Evolutionary conservation across 768 basidiomycete genomes (phyloP).

Genomic region (Collybiopsis luxurians): DNA sequence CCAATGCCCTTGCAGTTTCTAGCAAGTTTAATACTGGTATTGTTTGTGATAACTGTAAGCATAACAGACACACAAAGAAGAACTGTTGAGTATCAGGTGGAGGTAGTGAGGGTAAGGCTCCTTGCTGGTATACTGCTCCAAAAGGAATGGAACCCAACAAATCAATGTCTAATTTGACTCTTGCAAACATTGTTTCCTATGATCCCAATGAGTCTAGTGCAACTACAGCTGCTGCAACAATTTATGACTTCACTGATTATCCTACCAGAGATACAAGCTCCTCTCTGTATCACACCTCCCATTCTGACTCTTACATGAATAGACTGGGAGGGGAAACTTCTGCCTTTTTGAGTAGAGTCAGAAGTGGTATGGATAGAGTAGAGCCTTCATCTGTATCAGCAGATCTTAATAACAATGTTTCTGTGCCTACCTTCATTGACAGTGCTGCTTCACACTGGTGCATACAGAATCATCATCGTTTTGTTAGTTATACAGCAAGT

Average conservation of each 20-base stretch:
- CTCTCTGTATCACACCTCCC: neutral
- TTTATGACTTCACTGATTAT: neutral
- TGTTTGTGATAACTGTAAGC: neutral
- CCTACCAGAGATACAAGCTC: neutral
- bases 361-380: neutral
- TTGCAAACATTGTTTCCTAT: too few species aligned
- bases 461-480: neutral
- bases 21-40: neutral
- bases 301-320: neutral
- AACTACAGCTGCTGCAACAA: neutral
- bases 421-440: neutral
- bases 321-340: too few species aligned
- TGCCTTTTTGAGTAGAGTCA: neutral
- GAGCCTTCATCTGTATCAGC: neutral
- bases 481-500: neutral
- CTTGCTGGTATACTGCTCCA: neutral
- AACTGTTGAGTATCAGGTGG: neutral
- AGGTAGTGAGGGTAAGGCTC: neutral
- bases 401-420: too few species aligned
- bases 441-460: neutral
- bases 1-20: neutral
- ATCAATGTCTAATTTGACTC: neutral
- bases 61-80: neutral
- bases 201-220: too few species aligned
- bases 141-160: neutral